Conservation (phyloP, 495 filamentous ascomycete species). For the Aspergillus bertholletiae region DNA sequence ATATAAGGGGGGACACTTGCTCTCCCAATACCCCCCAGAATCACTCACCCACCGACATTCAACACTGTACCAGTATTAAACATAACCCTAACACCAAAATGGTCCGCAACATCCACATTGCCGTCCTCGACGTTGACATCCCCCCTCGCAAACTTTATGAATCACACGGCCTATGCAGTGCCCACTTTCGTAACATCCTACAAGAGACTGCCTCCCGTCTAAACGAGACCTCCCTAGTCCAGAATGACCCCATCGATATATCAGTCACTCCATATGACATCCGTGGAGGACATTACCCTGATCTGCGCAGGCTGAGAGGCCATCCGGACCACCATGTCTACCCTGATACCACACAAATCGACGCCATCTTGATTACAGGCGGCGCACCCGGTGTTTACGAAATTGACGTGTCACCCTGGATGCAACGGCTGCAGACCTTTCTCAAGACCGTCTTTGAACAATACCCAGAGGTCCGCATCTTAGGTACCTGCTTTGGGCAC, state of each 20-base stretch:
- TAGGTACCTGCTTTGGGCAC: constrained; percentile 41
- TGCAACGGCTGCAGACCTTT: constrained; percentile 23
- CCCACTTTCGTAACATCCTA: constrained; percentile 31
- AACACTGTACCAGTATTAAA: not conserved
- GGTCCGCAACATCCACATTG: constrained; percentile 12
- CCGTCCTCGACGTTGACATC: constrained; percentile 33
- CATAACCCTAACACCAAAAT: not conserved
- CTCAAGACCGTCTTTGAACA: constrained; percentile 28
- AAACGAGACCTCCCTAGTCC: constrained; percentile 13
- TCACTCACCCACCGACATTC: not conserved
- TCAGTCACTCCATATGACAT: constrained; percentile 30
- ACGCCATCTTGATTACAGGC: constrained; percentile 33
- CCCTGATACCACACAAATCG: constrained; percentile 15
- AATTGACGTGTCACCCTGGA: constrained; percentile 27
- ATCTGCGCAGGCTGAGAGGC: not conserved
- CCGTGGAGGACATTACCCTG: constrained; percentile 26
- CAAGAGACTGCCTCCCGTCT: constrained; percentile 25
- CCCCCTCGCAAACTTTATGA: constrained; percentile 28
- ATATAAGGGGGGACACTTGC: not conserved
- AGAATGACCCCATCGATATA: constrained; percentile 19
- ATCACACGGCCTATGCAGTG: constrained; percentile 30
- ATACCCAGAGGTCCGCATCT: constrained; percentile 34
- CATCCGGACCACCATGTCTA: not conserved
- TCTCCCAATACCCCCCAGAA: not conserved
- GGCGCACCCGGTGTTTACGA: constrained; percentile 28